phyloP scores from a whole-genome alignment of 352 stramenopile species.

The Hyaloperonospora brassicae region DNA sequence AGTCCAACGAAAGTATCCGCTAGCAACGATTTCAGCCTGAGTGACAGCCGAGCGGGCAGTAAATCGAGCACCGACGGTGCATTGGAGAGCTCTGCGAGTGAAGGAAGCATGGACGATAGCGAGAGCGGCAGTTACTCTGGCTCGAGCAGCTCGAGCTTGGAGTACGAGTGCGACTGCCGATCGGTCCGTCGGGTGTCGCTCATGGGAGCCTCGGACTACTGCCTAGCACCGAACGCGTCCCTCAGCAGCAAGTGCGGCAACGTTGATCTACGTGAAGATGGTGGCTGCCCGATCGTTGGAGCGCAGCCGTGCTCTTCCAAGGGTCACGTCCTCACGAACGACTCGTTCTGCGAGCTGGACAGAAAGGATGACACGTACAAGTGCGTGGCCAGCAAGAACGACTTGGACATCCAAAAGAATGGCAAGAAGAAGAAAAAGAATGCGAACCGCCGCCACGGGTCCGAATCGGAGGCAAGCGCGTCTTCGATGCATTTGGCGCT shows the following conservation, averaged over 20 bases:
- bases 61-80: slow-evolving; percentile 2
- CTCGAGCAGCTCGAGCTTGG: slow-evolving; percentile 23
- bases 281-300: slow-evolving; percentile 43
- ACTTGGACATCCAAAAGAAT: slow-evolving; percentile 56
- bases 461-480: slow-evolving; percentile 12
- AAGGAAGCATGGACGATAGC: slow-evolving; percentile 14
- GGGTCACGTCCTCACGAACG: slow-evolving; percentile 49
- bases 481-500: slow-evolving; percentile 4
- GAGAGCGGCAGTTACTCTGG: slow-evolving; percentile 19
- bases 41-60: background rate
- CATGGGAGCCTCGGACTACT: slow-evolving; percentile 69
- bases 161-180: slow-evolving; percentile 41
- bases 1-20: slow-evolving; percentile 11
- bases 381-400: slow-evolving; percentile 56
- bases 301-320: slow-evolving; percentile 50
- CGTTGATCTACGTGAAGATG: slow-evolving; percentile 34
- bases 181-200: slow-evolving; percentile 47
- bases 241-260: slow-evolving; percentile 68
- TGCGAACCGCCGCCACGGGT: slow-evolving; percentile 9
- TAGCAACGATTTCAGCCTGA: slow-evolving; percentile 1
- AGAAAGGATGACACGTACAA: slow-evolving; percentile 63
- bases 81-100: slow-evolving; percentile 5
- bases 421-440: slow-evolving; percentile 39
- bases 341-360: slow-evolving; percentile 54
- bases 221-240: slow-evolving; percentile 31